Base-by-base conservation (phyloP, 2,329 filamentous ascomycete genomes). In the Fusarium ramigenum region DNA sequence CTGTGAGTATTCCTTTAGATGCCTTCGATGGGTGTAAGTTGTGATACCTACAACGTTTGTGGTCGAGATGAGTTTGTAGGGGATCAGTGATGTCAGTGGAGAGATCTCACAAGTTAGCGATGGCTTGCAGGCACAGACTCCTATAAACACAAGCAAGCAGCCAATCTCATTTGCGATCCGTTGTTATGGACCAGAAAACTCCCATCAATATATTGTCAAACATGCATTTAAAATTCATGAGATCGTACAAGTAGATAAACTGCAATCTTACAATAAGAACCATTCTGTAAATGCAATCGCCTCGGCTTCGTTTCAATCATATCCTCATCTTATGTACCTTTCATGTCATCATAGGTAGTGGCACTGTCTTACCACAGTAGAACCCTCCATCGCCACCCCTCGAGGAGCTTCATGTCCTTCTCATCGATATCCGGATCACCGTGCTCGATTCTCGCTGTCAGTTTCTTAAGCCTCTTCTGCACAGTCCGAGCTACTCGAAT, bases 351-450 rank as follows among this genome's bases (percentile, higher is more conserved):
- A 21, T n/a, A 19, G 30, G 18, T n/a, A 19, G 30, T 28, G 28
- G 50, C 76, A 14, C 34, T 7, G 25, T 56, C 49, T 52, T 78
- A 83, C 84, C 85, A 89, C 34, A 85, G 73, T 69, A 90, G 68
- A 25, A 90, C 82, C 56, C 87, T 81, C 88, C 88, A 90, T 63
- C 88, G 82, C 88, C 88, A 90, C 2, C 88, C 87, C 39, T 84
- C 81, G 23, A 90, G 78, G 19, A 85, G 47, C 74, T 84, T 84
- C 68, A 89, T 62, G 63, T 90, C 88, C 40, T 80, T 81, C 28
- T 88, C 86, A 5, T 80, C 80, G 7, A 90, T 67, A 36, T 84
- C 82, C 11, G 83, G 80, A 34, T 86, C 82, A 9, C 86, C 86
- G 2, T 82, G 77, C 77, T 89, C 86, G 21, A 90, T 81, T 75